These are phyloP conservation scores for Starmera amethionina DNA, from an alignment of 805 yeast species.

Conservation along the genomic window DNA sequence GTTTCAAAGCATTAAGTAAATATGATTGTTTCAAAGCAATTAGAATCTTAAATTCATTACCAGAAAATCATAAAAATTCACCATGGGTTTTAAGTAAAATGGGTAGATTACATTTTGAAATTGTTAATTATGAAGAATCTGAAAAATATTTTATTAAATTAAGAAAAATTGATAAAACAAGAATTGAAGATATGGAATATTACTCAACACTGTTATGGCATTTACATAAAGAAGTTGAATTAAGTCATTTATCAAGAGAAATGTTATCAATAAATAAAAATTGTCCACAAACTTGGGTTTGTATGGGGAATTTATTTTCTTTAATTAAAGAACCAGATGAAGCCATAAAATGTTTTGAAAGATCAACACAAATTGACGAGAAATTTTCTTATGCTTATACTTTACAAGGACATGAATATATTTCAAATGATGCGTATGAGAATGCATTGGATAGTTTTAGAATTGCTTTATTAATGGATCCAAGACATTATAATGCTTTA, in stretches of 20 bases:
- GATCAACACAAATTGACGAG: slow-evolving; percentile 61
- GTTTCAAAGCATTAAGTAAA: slow-evolving; percentile 46
- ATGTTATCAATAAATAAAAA: slow-evolving; percentile 52
- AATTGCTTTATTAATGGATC: slow-evolving; percentile 64
- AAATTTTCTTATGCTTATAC: slow-evolving; percentile 83
- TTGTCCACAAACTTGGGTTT: slow-evolving; percentile 87
- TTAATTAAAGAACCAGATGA: slow-evolving; percentile 77
- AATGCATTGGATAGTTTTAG: slow-evolving; percentile 80
- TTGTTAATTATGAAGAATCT: slow-evolving; percentile 74
- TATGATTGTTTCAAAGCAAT: slow-evolving; percentile 80
- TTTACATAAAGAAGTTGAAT: slow-evolving; percentile 65
- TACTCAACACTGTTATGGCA: slow-evolving; percentile 93
- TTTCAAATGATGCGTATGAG: slow-evolving; percentile 83
- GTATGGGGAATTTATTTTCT: slow-evolving; percentile 82
- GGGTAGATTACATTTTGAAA: slow-evolving; percentile 79
- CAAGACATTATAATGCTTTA: slow-evolving; percentile 85
- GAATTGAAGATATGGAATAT: slow-evolving; percentile 83
- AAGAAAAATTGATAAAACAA: slow-evolving; percentile 62
- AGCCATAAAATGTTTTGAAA: slow-evolving; percentile 78
- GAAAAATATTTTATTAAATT: slow-evolving; percentile 52
- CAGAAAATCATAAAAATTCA: slow-evolving; percentile 51
- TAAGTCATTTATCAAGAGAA: slow-evolving; percentile 79
- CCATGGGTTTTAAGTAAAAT: slow-evolving; percentile 80
- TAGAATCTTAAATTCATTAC: slow-evolving; percentile 52
- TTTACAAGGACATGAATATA: slow-evolving; percentile 85